A percentile compares a stretch with the other conserved stretches of the same genome.
phyloP scores from a whole-genome alignment of 805 yeast genomes.

The Ogataea pini region DNA sequence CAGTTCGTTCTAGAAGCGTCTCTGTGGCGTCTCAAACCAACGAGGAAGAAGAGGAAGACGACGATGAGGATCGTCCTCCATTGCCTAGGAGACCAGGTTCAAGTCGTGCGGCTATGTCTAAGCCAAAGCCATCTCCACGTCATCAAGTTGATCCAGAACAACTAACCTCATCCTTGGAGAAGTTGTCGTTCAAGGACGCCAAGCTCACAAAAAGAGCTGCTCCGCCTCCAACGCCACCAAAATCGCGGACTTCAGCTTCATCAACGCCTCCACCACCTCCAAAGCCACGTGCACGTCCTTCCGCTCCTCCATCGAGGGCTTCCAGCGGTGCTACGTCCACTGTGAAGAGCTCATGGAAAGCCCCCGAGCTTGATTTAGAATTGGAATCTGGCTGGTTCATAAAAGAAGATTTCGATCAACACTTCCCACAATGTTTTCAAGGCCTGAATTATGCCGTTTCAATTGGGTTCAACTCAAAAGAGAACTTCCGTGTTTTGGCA shows the following conservation, averaged over 20 bases:
- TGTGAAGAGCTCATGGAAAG: slow-evolving; percentile 28
- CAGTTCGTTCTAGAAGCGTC: slow-evolving; percentile 17
- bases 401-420: slow-evolving; percentile 24
- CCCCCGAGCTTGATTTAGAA: slow-evolving; percentile 45
- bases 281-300: slow-evolving; percentile 14
- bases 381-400: slow-evolving; percentile 50
- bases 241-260: slow-evolving; percentile 28
- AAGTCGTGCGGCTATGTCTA: not conserved
- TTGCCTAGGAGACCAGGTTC: slow-evolving; percentile 24
- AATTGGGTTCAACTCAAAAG: slow-evolving; percentile 30
- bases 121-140: not conserved
- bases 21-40: not conserved
- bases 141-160: not conserved
- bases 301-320: slow-evolving; percentile 17
- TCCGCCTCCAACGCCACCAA: slow-evolving; percentile 34
- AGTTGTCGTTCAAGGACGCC: slow-evolving; percentile 13
- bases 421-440: slow-evolving; percentile 41
- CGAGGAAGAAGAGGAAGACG: slow-evolving; percentile 17
- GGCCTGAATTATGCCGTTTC: slow-evolving; percentile 39
- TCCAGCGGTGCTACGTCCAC: not conserved
- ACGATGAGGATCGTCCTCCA: slow-evolving; percentile 30
- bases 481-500: slow-evolving; percentile 36
- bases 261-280: slow-evolving; percentile 19
- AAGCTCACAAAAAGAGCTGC: slow-evolving; percentile 10
- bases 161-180: slow-evolving; percentile 10